phyloP scores from a whole-genome alignment of 2,329 filamentous ascomycete species.

The Cytospora schulzeri region DNA sequence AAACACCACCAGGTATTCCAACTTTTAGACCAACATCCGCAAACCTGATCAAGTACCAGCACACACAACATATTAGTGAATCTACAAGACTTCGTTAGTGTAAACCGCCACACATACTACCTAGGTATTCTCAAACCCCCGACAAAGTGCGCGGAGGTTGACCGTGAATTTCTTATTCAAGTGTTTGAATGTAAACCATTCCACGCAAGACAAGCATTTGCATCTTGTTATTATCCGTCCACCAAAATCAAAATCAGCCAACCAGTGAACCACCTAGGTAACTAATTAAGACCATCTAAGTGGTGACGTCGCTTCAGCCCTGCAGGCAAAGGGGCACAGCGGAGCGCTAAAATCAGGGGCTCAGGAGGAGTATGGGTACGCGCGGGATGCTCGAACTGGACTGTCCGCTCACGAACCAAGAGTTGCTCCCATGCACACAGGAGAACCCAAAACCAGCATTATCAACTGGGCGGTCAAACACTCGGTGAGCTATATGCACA shows the following conservation, averaged over 20 bases:
- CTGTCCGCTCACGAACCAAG: constrained; percentile 5
- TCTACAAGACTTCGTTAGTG: neutral
- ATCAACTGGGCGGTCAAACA: neutral
- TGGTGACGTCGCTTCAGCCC: constrained; percentile 22
- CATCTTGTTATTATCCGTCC: too few relatives aligned
- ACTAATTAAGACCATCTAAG: neutral
- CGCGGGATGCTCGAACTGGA: neutral
- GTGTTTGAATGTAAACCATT: neutral
- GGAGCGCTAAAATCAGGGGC: constrained; percentile 25
- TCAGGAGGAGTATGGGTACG: constrained; percentile 17
- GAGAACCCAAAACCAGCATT: neutral
- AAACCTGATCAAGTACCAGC: neutral
- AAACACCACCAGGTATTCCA: neutral
- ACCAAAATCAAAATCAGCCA: too few relatives aligned
- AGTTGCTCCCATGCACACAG: neutral
- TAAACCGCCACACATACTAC: neutral
- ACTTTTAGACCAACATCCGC: neutral
- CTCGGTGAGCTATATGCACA: neutral
- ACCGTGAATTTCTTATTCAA: neutral
- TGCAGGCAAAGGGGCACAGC: neutral
- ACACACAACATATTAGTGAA: neutral
- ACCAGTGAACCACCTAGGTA: neutral
- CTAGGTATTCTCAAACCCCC: too few relatives aligned
- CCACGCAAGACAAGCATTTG: too few relatives aligned
- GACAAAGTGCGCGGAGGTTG: too few relatives aligned